Evolutionary conservation across 371 early-diverging fungal genomes (phyloP).

Genomic region (Actinomucor elegans): DNA sequence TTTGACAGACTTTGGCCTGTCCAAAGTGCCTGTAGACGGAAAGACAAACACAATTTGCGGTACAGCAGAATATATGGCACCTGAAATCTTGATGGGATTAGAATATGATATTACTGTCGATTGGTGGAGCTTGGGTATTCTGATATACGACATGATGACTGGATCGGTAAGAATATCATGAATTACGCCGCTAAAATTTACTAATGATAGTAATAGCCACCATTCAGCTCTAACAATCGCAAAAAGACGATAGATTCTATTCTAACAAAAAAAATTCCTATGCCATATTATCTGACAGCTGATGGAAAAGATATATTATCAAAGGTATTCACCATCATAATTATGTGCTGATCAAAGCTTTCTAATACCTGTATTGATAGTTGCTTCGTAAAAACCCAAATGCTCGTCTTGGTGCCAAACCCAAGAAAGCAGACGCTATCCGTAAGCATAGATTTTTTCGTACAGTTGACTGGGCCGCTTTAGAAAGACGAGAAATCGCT

Average conservation of each 20-base stretch:
- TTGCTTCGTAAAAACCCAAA: conserved; percentile 76
- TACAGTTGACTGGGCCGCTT: conserved; percentile 78
- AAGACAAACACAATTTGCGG: conserved; percentile 84
- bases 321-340: conserved; percentile 25
- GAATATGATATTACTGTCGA: conserved; percentile 88
- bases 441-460: conserved; percentile 88
- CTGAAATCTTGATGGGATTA: conserved; percentile 80
- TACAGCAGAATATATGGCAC: conserved; percentile 89
- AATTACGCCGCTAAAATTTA: not conserved
- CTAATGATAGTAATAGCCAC: conserved; percentile 43
- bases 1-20: conserved; percentile 92
- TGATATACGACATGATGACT: conserved; percentile 88
- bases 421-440: conserved; percentile 76
- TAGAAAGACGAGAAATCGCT: conserved; percentile 56
- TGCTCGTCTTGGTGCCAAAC: conserved; percentile 65
- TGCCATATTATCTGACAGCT: conserved; percentile 71
- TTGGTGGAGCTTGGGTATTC: conserved; percentile 94
- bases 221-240: conserved; percentile 76
- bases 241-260: conserved; percentile 81
- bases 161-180: conserved; percentile 52
- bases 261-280: conserved; percentile 67
- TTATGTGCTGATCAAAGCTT: not conserved
- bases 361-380: conserved; percentile 34
- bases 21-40: conserved; percentile 73
- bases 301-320: conserved; percentile 64